Percentiles rank a stretch among this genome's conserved stretches.
These are phyloP conservation scores for Umbellularia californica DNA, from an alignment of 164 flowering plant species.

Conservation along the genomic window DNA sequence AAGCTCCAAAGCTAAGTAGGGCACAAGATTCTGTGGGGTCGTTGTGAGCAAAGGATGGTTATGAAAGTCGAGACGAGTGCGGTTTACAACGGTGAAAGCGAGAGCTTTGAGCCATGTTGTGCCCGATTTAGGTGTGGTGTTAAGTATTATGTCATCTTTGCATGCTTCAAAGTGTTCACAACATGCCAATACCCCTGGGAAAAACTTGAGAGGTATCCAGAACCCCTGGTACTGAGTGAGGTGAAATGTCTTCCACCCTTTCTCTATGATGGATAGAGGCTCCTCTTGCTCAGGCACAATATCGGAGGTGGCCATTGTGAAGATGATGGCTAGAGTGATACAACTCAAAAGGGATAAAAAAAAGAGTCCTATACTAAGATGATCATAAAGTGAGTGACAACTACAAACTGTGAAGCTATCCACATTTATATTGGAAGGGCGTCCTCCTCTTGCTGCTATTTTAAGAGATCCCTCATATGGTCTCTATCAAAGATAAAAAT, in stretches of 20 bases:
- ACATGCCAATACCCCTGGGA: not conserved
- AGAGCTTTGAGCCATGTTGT: slow-evolving; percentile 5
- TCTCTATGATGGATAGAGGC: not conserved
- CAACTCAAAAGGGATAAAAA: too few species aligned
- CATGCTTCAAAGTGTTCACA: slow-evolving; percentile 1
- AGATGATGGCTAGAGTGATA: too few species aligned
- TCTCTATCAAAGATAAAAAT: too few species aligned
- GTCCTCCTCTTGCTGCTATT: too few species aligned
- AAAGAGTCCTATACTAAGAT: too few species aligned
- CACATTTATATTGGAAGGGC: too few species aligned
- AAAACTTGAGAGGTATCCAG: not conserved
- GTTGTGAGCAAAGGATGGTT: slow-evolving; percentile 2
- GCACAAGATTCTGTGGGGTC: not conserved
- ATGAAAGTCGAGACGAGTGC: not conserved
- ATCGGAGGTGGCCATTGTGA: too few species aligned
- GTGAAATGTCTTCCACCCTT: not conserved
- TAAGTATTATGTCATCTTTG: not conserved
- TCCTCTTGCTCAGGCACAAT: too few species aligned
- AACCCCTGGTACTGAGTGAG: slow-evolving; percentile 7
- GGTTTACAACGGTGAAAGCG: not conserved
- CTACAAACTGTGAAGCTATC: too few species aligned
- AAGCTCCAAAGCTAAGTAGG: not conserved
- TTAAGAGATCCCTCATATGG: too few species aligned
- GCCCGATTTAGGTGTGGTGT: slow-evolving; percentile 5
- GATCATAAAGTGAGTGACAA: too few species aligned